phyloP scores from a whole-genome alignment of 805 yeast genomes.

The Wickerhamiella cacticola region DNA sequence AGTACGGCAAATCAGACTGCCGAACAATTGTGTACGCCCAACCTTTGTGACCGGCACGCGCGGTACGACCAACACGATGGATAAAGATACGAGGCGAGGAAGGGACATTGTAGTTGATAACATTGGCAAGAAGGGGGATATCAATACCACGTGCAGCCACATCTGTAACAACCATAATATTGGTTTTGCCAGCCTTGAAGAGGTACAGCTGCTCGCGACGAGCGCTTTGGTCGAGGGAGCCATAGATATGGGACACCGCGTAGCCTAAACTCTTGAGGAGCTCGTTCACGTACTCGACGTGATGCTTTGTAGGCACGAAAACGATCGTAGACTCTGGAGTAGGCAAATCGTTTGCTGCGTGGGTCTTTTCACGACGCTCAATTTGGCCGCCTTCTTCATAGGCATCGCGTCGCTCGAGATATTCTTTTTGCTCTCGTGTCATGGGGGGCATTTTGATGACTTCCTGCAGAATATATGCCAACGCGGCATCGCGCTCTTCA shows the following conservation, averaged over 20 bases:
- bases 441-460: constrained; percentile 77
- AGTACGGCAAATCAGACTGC: constrained; percentile 71
- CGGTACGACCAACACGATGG: constrained; percentile 98
- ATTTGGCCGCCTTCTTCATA: constrained; percentile 36
- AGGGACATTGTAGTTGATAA: constrained; percentile 81
- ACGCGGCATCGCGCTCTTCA: constrained; percentile 80
- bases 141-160: constrained; percentile 95
- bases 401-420: constrained; percentile 38
- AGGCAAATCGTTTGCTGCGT: constrained; percentile 75
- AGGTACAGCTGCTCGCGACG: constrained; percentile 78
- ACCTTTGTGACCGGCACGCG: constrained; percentile 96
- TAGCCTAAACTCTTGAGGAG: constrained; percentile 69
- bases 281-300: constrained; percentile 77
- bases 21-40: constrained; percentile 86
- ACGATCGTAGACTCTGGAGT: constrained; percentile 78
- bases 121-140: constrained; percentile 88
- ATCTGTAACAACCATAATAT: constrained; percentile 90
- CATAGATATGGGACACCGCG: constrained; percentile 80
- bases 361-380: constrained; percentile 44
- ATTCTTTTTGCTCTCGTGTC: constrained; percentile 50
- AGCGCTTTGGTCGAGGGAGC: constrained; percentile 90
- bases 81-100: constrained; percentile 86
- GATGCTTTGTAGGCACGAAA: constrained; percentile 95
- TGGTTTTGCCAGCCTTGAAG: constrained; percentile 73
- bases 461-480: constrained; percentile 64